Evolutionary conservation across 805 yeast species (phyloP), one percentile per base, ranked within the genome.

Genomic region (Candida hispaniensis): DNA sequence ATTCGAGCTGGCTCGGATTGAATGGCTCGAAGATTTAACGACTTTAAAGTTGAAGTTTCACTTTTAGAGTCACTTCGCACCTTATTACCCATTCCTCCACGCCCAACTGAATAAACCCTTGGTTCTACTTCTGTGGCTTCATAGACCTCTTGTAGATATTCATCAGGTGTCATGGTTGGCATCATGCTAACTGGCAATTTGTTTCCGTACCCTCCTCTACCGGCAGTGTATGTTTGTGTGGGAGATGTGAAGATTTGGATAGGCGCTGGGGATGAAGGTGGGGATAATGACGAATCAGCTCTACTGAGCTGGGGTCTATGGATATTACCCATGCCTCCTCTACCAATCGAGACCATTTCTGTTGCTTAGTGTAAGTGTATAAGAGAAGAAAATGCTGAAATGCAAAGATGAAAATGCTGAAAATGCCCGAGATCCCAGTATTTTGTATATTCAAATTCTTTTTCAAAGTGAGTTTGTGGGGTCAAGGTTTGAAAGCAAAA

Each of bases 131-230:
- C 47, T 25, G 46, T 33, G 13, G 55, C 59, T 18, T 48, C 29
- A 40, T 54, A 46, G 26, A 50, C 58, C 36, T 56, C 59, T 19
- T 45, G 28, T 9, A 57, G 45, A 26, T 55, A 52, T 42, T 58
- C 56, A 12, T 49, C 46, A 3, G 59, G 57, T 4, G 60, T 41
- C 45, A 41, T 34, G 13, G 49, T 32, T 16, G 46, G 42, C 46
- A 53, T 44, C 18, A 51, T 43, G 14, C 45, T 35, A 14, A 57
- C 51, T 4, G 54, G 46, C 15, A 54, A 48, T 13, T 48, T 46
- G 47, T 57, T 57, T 9, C 62, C 62, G 24, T 48, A 56, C 24
- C 62, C 62, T n/a, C 62, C 62, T 14, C 62, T 48, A 17, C 62
- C 62, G 15, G 58, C 46, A 15, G 49, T 46, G 44, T 55, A 56